phyloP scores from a whole-genome alignment of 352 stramenopile species.

The Saprolegnia diclina region DNA sequence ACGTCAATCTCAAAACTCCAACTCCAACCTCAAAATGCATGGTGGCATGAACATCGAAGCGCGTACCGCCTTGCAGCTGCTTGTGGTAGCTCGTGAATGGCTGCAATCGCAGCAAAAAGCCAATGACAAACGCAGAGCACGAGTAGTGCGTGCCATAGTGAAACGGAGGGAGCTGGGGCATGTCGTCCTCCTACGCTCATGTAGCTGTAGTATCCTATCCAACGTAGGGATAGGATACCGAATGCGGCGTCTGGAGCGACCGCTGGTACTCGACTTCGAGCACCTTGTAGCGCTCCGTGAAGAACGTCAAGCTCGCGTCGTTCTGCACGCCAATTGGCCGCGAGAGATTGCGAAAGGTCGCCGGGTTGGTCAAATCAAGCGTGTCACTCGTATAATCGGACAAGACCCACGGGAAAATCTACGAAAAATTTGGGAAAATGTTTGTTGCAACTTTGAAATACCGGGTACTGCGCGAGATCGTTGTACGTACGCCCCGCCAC shows the following conservation, averaged over 20 bases:
- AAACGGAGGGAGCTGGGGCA: constrained; percentile 48
- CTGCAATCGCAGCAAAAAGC: constrained; percentile 79
- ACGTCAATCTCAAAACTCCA: neutral
- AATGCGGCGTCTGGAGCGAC: neutral
- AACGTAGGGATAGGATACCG: neutral
- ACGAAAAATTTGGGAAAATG: constrained; percentile 50
- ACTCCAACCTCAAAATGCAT: constrained; percentile 29
- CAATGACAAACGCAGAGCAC: constrained; percentile 79
- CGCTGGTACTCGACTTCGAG: constrained; percentile 45
- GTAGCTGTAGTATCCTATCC: neutral
- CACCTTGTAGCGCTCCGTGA: constrained; percentile 54
- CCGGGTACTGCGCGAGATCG: constrained; percentile 98
- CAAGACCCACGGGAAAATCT: constrained; percentile 84
- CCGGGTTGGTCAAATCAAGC: constrained; percentile 51
- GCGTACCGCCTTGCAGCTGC: constrained; percentile 31
- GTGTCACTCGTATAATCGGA: constrained; percentile 49
- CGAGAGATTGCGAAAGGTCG: constrained; percentile 67
- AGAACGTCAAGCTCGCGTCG: constrained; percentile 41
- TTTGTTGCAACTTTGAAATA: constrained; percentile 12
- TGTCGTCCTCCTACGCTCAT: constrained; percentile 36
- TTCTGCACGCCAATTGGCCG: constrained; percentile 79
- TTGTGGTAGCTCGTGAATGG: constrained; percentile 56
- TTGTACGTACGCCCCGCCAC: constrained; percentile 94
- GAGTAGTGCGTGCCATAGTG: constrained; percentile 90
- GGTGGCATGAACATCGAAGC: neutral